Percentiles rank a stretch among this genome's conserved stretches.
Conservation (phyloP, 805 yeast genomes). For the Pichia thaimueangensis region DNA sequence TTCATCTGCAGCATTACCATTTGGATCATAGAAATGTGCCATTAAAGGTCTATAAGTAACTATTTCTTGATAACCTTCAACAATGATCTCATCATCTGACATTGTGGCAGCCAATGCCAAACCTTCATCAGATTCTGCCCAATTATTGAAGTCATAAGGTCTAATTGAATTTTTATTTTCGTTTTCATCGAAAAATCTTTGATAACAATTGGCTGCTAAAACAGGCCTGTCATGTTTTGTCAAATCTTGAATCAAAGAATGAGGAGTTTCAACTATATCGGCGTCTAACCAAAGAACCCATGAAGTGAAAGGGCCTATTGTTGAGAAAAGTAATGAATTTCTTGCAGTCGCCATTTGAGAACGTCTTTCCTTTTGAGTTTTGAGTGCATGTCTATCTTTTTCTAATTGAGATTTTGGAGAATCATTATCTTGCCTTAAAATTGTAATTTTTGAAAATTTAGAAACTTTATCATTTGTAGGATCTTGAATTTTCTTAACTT, state of each 20-base stretch:
- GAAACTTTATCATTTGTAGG: slow-evolving; percentile 44
- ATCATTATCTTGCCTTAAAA: slow-evolving; percentile 84
- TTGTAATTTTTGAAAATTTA: slow-evolving; percentile 77
- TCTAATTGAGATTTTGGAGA: slow-evolving; percentile 70
- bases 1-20: slow-evolving; percentile 56
- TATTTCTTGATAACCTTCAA: slow-evolving; percentile 90
- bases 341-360: slow-evolving; percentile 90
- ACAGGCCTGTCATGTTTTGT: slow-evolving; percentile 81
- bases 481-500: slow-evolving; percentile 65
- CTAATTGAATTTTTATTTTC: slow-evolving; percentile 54
- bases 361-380: slow-evolving; percentile 84
- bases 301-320: slow-evolving; percentile 81
- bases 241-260: slow-evolving; percentile 78
- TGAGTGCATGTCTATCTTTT: slow-evolving; percentile 83
- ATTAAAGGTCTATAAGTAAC: slow-evolving; percentile 92
- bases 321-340: slow-evolving; percentile 82
- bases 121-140: slow-evolving; percentile 86
- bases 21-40: slow-evolving; percentile 77
- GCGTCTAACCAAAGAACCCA: slow-evolving; percentile 98
- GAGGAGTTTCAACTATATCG: slow-evolving; percentile 86
- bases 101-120: slow-evolving; percentile 61
- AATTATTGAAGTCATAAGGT: slow-evolving; percentile 93
- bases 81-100: slow-evolving; percentile 84
- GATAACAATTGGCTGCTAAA: slow-evolving; percentile 89
- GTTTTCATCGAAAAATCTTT: slow-evolving; percentile 59